Conservation (phyloP, 768 basidiomycete genomes). For the Lactarius hatsudake region DNA sequence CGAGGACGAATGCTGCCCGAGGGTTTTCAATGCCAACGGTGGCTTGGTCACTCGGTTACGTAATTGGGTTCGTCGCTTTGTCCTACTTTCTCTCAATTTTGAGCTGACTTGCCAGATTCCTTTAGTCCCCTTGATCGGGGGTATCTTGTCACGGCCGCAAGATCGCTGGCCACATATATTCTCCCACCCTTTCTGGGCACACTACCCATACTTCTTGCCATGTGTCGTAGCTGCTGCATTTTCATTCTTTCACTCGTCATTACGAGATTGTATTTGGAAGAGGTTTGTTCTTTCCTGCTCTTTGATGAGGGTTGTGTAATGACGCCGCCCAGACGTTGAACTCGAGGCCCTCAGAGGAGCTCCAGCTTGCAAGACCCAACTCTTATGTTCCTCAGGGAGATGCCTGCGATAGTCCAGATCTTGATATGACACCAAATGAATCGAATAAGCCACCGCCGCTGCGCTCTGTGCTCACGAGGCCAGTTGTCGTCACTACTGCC, state of each 20-base stretch:
- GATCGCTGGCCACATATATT: conserved; percentile 26
- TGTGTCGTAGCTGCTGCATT: conserved; percentile 12
- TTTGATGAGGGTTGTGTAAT: not conserved
- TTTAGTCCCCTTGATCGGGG: conserved; percentile 25
- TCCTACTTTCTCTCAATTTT: not conserved
- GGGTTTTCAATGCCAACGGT: not conserved
- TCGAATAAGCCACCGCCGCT: conserved; percentile 32
- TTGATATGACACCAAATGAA: not conserved
- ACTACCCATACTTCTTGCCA: conserved; percentile 30
- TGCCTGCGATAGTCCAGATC: not conserved
- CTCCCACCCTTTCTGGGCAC: conserved; percentile 24
- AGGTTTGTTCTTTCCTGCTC: not conserved
- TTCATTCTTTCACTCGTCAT: not conserved
- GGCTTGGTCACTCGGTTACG: not conserved
- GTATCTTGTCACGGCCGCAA: conserved; percentile 27
- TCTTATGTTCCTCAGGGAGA: not conserved
- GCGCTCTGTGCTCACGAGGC: conserved; percentile 24
- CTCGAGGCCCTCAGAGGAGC: not conserved
- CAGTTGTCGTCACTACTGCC: conserved; percentile 40
- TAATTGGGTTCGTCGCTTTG: conserved; percentile 20
- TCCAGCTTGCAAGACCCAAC: not conserved
- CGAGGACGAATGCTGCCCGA: not conserved
- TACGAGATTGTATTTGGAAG: conserved; percentile 1
- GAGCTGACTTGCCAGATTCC: conserved; percentile 1
- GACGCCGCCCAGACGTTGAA: not conserved